Percentiles rank a stretch among this genome's conserved stretches.
phyloP scores from a whole-genome alignment of 2,329 filamentous ascomycete genomes.

The Nigrospora sphaerica region DNA sequence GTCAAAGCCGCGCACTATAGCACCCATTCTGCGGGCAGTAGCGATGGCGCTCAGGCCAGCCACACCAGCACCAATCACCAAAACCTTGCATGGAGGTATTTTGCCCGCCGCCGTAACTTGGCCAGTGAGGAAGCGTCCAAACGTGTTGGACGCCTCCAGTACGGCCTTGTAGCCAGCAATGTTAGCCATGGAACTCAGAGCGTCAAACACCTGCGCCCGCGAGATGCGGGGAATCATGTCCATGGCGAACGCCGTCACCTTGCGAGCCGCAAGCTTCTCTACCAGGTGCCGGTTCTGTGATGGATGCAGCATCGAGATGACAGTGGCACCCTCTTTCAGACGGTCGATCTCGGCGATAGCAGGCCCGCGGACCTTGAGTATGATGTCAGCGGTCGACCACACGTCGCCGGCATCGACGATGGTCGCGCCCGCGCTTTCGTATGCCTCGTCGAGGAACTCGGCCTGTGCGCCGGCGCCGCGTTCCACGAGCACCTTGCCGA shows the following conservation, averaged over 20 bases:
- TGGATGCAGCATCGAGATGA: conserved; percentile 81
- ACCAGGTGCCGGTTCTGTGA: conserved; percentile 72
- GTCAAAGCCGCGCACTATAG: conserved; percentile 85
- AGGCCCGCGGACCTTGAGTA: conserved; percentile 78
- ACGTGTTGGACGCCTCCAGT: conserved; percentile 81
- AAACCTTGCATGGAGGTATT: conserved; percentile 83
- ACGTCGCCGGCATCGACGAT: conserved; percentile 63
- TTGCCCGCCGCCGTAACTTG: conserved; percentile 87
- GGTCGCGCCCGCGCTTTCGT: conserved; percentile 70
- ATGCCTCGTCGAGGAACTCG: conserved; percentile 71
- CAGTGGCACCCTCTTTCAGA: conserved; percentile 61
- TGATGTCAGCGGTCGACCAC: conserved; percentile 69
- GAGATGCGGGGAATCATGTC: conserved; percentile 89
- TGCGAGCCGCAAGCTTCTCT: conserved; percentile 61
- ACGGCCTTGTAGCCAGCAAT: conserved; percentile 93
- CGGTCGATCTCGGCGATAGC: conserved; percentile 61
- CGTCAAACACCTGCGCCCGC: conserved; percentile 81
- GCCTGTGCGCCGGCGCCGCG: conserved; percentile 71
- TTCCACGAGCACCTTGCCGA: conserved; percentile 69
- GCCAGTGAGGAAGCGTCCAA: conserved; percentile 80
- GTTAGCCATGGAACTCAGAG: conserved; percentile 87
- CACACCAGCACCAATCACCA: conserved; percentile 86
- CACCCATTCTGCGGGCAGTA: conserved; percentile 77
- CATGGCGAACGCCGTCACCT: conserved; percentile 80
- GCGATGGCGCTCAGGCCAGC: conserved; percentile 84